Conservation (phyloP, 2,329 filamentous ascomycete species). For the Fusarium mangiferae region DNA sequence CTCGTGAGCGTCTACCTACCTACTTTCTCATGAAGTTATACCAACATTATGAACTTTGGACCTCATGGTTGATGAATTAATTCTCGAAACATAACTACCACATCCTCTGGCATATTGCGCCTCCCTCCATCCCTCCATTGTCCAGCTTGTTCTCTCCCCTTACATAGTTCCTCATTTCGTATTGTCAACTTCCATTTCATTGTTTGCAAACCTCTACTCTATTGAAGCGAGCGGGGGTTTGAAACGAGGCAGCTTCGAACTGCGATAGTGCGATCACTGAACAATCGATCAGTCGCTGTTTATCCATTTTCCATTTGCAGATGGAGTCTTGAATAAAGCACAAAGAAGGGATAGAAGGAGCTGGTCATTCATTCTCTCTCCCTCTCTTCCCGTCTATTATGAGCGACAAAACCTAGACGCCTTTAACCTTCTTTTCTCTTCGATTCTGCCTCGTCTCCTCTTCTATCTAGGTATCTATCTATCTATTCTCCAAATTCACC, state of each 20-base stretch:
- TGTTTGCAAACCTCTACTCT: background rate
- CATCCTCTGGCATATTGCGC: background rate
- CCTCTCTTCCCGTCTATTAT: background rate
- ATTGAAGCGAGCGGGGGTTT: conserved; percentile 4
- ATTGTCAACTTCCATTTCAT: background rate
- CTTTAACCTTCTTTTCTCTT: background rate
- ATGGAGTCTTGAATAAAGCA: background rate
- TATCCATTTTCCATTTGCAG: background rate
- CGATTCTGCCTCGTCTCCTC: background rate
- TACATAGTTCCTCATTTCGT: background rate
- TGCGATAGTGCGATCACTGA: background rate
- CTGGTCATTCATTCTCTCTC: background rate
- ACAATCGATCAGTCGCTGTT: background rate
- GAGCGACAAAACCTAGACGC: background rate
- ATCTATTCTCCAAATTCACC: background rate
- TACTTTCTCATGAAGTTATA: conserved; percentile 5
- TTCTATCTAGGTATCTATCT: background rate
- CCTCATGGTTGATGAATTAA: background rate
- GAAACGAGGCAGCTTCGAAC: conserved; percentile 14
- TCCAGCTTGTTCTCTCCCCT: background rate
- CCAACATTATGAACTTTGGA: background rate
- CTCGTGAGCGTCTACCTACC: background rate
- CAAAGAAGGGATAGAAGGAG: conserved; percentile 12
- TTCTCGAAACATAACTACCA: background rate
- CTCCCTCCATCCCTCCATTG: background rate